A percentile compares a stretch with the other conserved stretches of the same genome.
These are phyloP conservation scores for Solidago caesia DNA, from an alignment of 129 eudicot species.

Conservation along the genomic window DNA sequence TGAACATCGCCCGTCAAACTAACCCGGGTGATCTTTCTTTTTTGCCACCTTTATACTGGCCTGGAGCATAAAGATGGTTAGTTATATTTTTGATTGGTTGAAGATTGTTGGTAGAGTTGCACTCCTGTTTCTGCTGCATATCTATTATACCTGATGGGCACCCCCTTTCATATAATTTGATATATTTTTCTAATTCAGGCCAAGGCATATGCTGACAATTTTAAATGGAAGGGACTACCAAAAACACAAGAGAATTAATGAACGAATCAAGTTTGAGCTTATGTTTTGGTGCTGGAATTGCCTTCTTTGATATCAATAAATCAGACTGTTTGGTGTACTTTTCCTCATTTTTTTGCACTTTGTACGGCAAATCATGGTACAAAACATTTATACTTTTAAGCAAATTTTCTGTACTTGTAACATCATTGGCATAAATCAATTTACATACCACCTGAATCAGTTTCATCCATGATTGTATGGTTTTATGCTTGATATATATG, in stretches of 20 bases:
- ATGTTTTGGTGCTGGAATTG: background rate
- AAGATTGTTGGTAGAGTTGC: too few relatives aligned
- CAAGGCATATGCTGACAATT: slow-evolving; percentile 94
- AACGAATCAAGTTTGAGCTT: background rate
- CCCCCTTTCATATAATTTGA: background rate
- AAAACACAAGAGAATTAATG: slow-evolving; percentile 34
- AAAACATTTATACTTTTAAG: background rate
- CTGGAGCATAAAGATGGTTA: background rate
- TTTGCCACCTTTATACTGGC: background rate
- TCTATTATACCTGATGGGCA: background rate
- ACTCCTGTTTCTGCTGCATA: background rate
- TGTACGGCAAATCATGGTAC: slow-evolving; percentile 4
- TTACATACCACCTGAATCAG: background rate
- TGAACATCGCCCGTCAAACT: background rate
- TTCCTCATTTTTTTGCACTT: background rate
- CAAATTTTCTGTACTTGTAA: background rate
- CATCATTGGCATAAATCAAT: background rate
- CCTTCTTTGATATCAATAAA: background rate
- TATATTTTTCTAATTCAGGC: slow-evolving; percentile 36
- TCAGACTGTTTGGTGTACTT: slow-evolving; percentile 4
- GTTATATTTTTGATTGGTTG: background rate
- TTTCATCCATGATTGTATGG: slow-evolving; percentile 8
- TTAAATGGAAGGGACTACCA: slow-evolving; percentile 97
- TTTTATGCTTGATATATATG: background rate
- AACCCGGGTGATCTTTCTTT: background rate